Evolutionary conservation across 495 filamentous ascomycete species (phyloP), one percentile per base, ranked within the genome.

Genomic region (Jackrogersella minutella): DNA sequence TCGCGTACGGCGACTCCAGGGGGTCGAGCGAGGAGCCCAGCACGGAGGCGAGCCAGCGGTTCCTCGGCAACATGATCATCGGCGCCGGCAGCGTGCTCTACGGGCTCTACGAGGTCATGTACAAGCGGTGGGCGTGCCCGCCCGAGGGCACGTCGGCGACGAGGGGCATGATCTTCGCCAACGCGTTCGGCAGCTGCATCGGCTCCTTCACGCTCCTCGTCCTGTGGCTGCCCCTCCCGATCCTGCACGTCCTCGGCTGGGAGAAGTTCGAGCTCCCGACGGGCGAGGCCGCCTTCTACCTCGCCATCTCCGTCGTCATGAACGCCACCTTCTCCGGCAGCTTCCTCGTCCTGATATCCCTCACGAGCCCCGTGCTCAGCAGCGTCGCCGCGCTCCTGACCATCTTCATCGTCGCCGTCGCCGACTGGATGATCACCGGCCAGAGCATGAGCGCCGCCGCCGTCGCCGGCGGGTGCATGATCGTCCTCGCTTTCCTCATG

Each of bases 41-140:
- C n/a, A 77, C 72, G 37, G 81, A 75, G 11, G 84, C 84, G 0
- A 68, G 81, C 46, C 84, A 86, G 57, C 80, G 94, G 2, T 76
- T 92, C 2, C 65, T 91, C 1, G 95, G 95, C 0, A 99, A 99
- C 73, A 74, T 97, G 44, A 85, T 98, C 73, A 98, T 99, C 68
- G 93, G 93, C 3, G 75, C 92, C n/a, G 95, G 95, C 4, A 94
- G 91, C 60, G 89, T 99, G 17, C 82, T 99, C 13, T 99, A 99
- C 75, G 95, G 95, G 0, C 87, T 99, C 33, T 99, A 99, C 76
- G 95, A 99, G 77, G 95, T 99, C 22, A 74, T 99, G 41, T 99
- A 98, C 77, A 99, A 99, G 80, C 86, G 87, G 39, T 84, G 88
- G 41, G 94, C 93, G 3, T 99, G 95, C 73, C 95, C 95, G 24